Conservation (phyloP, 129 eudicot species). For the Flaveria trinervia region DNA sequence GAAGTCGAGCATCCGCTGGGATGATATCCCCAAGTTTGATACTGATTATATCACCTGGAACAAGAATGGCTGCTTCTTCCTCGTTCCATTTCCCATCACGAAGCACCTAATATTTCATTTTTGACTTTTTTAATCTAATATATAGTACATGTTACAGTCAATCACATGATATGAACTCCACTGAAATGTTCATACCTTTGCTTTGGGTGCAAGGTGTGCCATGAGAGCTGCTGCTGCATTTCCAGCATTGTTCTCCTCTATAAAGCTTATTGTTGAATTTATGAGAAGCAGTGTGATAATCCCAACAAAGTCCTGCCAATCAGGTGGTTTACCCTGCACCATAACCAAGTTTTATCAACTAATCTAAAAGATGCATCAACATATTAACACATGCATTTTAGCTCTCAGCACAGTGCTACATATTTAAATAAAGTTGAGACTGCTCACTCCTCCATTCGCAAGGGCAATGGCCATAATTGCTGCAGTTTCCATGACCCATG, state of each 20-base stretch:
- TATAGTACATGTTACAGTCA: neutral
- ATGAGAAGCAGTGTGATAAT: conserved; percentile 70
- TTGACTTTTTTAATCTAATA: conserved; percentile 10
- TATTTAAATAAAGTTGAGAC: conserved; percentile 21
- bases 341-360: conserved; percentile 13
- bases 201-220: conserved; percentile 88
- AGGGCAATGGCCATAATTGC: conserved; percentile 91
- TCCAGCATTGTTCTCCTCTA: conserved; percentile 93
- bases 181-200: conserved; percentile 50
- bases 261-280: conserved; percentile 85
- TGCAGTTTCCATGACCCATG: conserved; percentile 96
- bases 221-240: conserved; percentile 94
- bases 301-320: conserved; percentile 94
- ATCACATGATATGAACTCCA: conserved; percentile 20
- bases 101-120: conserved; percentile 38
- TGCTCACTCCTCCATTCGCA: conserved; percentile 90
- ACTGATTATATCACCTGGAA: conserved; percentile 77
- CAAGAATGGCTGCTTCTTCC: conserved; percentile 71
- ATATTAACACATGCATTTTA: neutral
- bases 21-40: conserved; percentile 71
- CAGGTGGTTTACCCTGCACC: conserved; percentile 78
- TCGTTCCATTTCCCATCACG: conserved; percentile 72
- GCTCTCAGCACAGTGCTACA: conserved; percentile 16
- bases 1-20: conserved; percentile 88
- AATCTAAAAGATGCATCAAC: conserved; percentile 8